These are phyloP conservation scores for Withania somnifera DNA, from an alignment of 305 asterid genomes.

Conservation along the genomic window DNA sequence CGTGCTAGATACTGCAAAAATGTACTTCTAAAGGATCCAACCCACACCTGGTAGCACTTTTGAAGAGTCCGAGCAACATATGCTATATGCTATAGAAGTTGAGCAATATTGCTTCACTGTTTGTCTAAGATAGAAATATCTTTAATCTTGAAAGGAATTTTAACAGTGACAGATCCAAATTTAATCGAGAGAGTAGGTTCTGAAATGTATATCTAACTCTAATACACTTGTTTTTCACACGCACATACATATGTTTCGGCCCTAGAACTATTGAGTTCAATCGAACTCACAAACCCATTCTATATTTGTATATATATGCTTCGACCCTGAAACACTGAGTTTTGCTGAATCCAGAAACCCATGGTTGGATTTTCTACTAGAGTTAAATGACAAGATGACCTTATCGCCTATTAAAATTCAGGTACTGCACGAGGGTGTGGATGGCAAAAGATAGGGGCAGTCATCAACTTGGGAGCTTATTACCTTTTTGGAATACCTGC, in stretches of 20 bases:
- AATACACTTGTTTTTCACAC: background rate
- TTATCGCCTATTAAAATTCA: background rate
- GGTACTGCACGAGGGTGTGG: conserved; percentile 19
- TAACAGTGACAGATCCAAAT: background rate
- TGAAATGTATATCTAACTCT: background rate
- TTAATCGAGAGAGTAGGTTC: background rate
- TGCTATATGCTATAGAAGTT: background rate
- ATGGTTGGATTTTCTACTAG: background rate
- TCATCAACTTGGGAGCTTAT: conserved; percentile 19
- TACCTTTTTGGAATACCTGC: conserved; percentile 16
- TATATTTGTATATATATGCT: too few relatives aligned
- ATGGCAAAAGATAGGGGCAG: conserved; percentile 14
- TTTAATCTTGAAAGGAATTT: background rate
- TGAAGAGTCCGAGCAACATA: background rate
- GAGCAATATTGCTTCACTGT: background rate
- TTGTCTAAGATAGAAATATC: background rate
- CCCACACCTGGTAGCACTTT: background rate
- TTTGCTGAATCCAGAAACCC: background rate
- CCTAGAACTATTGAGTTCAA: background rate
- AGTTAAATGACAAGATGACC: background rate
- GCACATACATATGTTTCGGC: background rate
- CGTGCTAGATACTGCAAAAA: background rate
- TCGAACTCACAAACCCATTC: background rate
- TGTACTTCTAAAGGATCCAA: background rate
- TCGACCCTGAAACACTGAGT: background rate